Evolutionary conservation across 2,329 filamentous ascomycete genomes (phyloP).

Genomic region (Saccharata proteae): DNA sequence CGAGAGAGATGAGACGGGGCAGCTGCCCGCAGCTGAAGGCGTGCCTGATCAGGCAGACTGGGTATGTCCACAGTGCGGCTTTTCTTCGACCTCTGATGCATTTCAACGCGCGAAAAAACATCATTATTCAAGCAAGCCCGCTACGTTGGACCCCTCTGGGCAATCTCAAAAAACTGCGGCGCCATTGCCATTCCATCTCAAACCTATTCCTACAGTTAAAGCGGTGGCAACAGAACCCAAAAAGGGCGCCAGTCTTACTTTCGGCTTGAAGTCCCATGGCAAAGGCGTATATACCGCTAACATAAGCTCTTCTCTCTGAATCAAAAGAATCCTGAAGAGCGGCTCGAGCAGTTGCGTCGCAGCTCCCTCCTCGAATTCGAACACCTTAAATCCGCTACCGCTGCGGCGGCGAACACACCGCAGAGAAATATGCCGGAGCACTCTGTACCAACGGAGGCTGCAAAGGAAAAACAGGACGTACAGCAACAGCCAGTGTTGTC

Average conservation of each 20-base stretch:
- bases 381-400: slow-evolving; percentile 22
- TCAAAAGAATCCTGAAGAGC: slow-evolving; percentile 34
- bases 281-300: no score
- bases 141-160: no score
- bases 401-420: slow-evolving; percentile 19
- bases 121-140: no score
- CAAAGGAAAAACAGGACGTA: no score
- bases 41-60: slow-evolving; percentile 83
- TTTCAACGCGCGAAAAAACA: slow-evolving; percentile 1
- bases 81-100: slow-evolving; percentile 16
- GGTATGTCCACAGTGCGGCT: slow-evolving; percentile 56
- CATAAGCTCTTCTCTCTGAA: no score
- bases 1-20: slow-evolving; percentile 42
- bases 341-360: slow-evolving; percentile 35
- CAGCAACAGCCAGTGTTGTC: no score
- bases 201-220: background rate
- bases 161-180: no score
- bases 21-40: slow-evolving; percentile 64
- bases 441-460: slow-evolving; percentile 5
- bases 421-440: slow-evolving; percentile 25
- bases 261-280: no score
- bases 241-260: no score
- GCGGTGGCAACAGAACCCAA: no score
- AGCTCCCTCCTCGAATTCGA: slow-evolving; percentile 32
- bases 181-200: slow-evolving; percentile 10